Evolutionary conservation across 257 asterid species (phyloP).

Genomic region (Salvia hispanica): DNA sequence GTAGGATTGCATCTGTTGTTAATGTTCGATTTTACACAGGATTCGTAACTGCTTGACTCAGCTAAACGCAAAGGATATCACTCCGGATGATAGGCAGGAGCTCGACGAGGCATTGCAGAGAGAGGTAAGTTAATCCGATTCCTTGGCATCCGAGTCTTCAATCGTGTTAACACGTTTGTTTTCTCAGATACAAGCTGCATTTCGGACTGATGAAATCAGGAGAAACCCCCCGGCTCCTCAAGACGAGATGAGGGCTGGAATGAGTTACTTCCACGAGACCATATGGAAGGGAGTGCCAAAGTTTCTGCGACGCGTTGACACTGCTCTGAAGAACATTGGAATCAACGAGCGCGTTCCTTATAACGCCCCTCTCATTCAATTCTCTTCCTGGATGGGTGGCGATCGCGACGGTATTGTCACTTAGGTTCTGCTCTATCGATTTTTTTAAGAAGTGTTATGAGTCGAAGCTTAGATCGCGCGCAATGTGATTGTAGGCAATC

Average conservation of each 20-base stretch:
- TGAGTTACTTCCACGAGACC: conserved; percentile 96
- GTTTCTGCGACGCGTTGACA: conserved; percentile 85
- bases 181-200: conserved; percentile 91
- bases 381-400: conserved; percentile 99
- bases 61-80: conserved; percentile 75
- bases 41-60: conserved; percentile 84
- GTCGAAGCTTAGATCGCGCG: conserved; percentile 10
- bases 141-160: too few relatives aligned
- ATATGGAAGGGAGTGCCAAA: conserved; percentile 98
- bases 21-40: conserved; percentile 40
- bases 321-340: conserved; percentile 92
- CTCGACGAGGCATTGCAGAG: conserved; percentile 94
- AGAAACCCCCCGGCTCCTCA: conserved; percentile 97
- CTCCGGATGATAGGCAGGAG: conserved; percentile 94
- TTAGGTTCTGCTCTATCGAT: too few relatives aligned
- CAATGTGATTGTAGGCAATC: conserved; percentile 60
- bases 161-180: not conserved
- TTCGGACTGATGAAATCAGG: conserved; percentile 95
- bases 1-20: not conserved
- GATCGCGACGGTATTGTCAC: conserved; percentile 82
- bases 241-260: conserved; percentile 98
- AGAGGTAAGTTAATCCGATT: conserved; percentile 51
- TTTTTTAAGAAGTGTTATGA: not conserved
- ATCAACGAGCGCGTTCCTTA: conserved; percentile 91
- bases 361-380: conserved; percentile 89